These are phyloP conservation scores for Aspergillus glaucus DNA, from an alignment of 2,329 filamentous ascomycete genomes.

Conservation along the genomic window DNA sequence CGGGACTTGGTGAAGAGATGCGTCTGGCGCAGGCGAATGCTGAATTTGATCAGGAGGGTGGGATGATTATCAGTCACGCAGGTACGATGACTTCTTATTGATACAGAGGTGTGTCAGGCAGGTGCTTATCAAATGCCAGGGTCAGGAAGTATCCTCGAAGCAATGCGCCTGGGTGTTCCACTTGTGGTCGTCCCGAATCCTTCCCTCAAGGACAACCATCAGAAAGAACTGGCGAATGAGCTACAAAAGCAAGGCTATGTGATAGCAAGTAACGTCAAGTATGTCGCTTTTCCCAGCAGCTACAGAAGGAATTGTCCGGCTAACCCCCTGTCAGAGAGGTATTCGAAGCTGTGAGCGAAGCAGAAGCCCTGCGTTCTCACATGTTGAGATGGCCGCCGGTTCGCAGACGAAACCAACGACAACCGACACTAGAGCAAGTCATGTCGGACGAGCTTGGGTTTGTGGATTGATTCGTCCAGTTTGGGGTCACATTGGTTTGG, in stretches of 20 bases:
- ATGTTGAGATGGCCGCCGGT: constrained; percentile 47
- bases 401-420: constrained; percentile 38
- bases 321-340: constrained; percentile 36
- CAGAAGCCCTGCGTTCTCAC: constrained; percentile 41
- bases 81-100: constrained; percentile 45
- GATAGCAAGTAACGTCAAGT: constrained; percentile 64
- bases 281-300: constrained; percentile 22
- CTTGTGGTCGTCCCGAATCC: constrained; percentile 88
- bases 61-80: constrained; percentile 81
- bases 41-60: constrained; percentile 41
- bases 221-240: constrained; percentile 75
- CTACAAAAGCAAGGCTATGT: constrained; percentile 70
- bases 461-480: constrained; percentile 38
- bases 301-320: not conserved
- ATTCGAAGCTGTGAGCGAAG: constrained; percentile 40
- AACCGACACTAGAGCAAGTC: constrained; percentile 44
- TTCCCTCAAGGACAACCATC: constrained; percentile 79
- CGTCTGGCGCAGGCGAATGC: constrained; percentile 43
- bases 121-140: constrained; percentile 47
- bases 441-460: constrained; percentile 55
- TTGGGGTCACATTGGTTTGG: not conserved
- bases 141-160: constrained; percentile 82
- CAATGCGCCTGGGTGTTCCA: constrained; percentile 64
- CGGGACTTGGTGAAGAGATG: constrained; percentile 58
- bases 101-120: not conserved